Percentiles rank a stretch among this genome's conserved stretches.
phyloP scores from a whole-genome alignment of 805 yeast species.

The Lipomyces mesembrius region DNA sequence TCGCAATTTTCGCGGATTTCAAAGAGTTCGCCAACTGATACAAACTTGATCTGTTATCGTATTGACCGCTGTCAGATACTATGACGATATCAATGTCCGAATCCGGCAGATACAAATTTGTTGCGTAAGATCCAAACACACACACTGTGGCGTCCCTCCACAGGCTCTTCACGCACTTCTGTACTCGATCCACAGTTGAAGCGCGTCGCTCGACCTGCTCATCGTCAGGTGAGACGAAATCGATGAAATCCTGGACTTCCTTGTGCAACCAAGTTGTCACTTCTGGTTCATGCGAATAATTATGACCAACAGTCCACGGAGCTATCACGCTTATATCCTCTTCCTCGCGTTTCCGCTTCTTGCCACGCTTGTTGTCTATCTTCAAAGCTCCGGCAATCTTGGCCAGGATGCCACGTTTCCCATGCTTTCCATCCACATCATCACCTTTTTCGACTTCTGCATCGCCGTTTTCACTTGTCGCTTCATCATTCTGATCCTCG shows the following conservation, averaged over 20 bases:
- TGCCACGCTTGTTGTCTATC: conserved; percentile 12
- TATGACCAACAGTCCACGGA: conserved; percentile 82
- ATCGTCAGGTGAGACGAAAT: conserved; percentile 81
- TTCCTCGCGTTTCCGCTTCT: conserved; percentile 24
- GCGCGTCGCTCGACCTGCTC: conserved; percentile 73
- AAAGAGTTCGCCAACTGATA: conserved; percentile 75
- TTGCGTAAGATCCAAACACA: conserved; percentile 93
- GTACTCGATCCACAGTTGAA: conserved; percentile 62
- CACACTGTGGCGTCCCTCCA: conserved; percentile 83
- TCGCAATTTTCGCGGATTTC: conserved; percentile 64
- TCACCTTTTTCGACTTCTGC: conserved; percentile 14
- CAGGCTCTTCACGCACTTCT: conserved; percentile 54
- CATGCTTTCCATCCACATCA: not conserved
- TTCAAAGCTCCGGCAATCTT: conserved; percentile 20
- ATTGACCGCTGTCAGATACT: conserved; percentile 62
- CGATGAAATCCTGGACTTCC: conserved; percentile 83
- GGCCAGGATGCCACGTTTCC: conserved; percentile 9
- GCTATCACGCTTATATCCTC: conserved; percentile 21
- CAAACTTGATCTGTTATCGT: conserved; percentile 65
- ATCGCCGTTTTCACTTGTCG: conserved; percentile 46
- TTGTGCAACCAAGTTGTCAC: conserved; percentile 84
- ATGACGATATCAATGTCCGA: conserved; percentile 96
- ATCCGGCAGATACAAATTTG: conserved; percentile 90
- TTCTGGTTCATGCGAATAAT: conserved; percentile 75
- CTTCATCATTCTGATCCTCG: conserved; percentile 49